Evolutionary conservation across 2,329 filamentous ascomycete genomes (phyloP), one percentile per base, ranked within the genome.

Genomic region (Monosporascus sp.): DNA sequence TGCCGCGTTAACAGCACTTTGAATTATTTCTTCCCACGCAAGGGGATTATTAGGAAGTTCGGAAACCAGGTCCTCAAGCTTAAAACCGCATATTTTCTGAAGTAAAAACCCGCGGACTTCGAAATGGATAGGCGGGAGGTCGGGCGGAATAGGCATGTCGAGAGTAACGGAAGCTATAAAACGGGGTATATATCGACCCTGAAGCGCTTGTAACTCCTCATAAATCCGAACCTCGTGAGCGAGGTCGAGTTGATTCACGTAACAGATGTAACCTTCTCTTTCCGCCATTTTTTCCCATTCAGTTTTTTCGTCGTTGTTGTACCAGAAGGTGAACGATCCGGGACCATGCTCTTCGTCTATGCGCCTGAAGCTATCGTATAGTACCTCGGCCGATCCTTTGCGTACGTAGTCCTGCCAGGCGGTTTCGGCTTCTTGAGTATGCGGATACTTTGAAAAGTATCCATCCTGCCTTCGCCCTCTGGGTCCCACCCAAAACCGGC

Each of bases 391-490:
- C 28, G 28, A 31, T 31, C 28, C 28, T 31, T 9, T 31, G 28
- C 28, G 28, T 9, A 31, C 28, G 28, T 31, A 31, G 28, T 31
- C 28, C 28, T 31, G 28, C 28, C 28, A 31, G 9, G 9, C 28
- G 28, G 28, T 9, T 31, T 31, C 28, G 28, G 9, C 11, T 9
- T 31, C 9, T 31, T 31, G 28, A 31, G 28, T 31, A 31, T 31
- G 28, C 28, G 31, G 31, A 11, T 14, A 35, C 11, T 35, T 5
- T 14, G 4, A 14, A 14, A 11, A 1, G 11, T 31, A 31, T 31
- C 3, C 9, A 1, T 5, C 1, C 31, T 0, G 31, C 11, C 2
- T 4, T 35, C 11, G 9, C 5, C 0, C 2, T 1, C 2, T 1
- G 3, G 2, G 20, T 3, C 20, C 20, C 2, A 2, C 20, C 11